phyloP scores from a whole-genome alignment of 306 rosid species.

The Prunus persica region Prunus_persica_NCBIv2 NC_034012.1:6369001-6369500 shows the following conservation, averaged over 20 bases:
- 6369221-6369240: slow-evolving; percentile 16
- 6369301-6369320: slow-evolving; percentile 24
- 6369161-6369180: neutral
- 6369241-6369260: neutral
- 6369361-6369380: neutral
- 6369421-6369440: neutral
- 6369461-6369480: neutral
- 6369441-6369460: neutral
- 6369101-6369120: neutral
- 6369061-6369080: slow-evolving; percentile 62
- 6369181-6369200: slow-evolving; percentile 3
- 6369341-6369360: slow-evolving; percentile 3
- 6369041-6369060: slow-evolving; percentile 56
- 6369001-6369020: slow-evolving; percentile 14
- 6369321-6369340: slow-evolving; percentile 13
- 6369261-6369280: too few relatives aligned
- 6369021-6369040: slow-evolving; percentile 47
- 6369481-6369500: slow-evolving; percentile 8
- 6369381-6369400: neutral
- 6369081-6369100: neutral
- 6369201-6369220: slow-evolving; percentile 21
- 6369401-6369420: neutral
- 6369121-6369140: slow-evolving; percentile 1
- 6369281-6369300: slow-evolving; percentile 5
- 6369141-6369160: neutral